Evolutionary conservation across 805 yeast species (phyloP).

Genomic region (Candida easanensis): DNA sequence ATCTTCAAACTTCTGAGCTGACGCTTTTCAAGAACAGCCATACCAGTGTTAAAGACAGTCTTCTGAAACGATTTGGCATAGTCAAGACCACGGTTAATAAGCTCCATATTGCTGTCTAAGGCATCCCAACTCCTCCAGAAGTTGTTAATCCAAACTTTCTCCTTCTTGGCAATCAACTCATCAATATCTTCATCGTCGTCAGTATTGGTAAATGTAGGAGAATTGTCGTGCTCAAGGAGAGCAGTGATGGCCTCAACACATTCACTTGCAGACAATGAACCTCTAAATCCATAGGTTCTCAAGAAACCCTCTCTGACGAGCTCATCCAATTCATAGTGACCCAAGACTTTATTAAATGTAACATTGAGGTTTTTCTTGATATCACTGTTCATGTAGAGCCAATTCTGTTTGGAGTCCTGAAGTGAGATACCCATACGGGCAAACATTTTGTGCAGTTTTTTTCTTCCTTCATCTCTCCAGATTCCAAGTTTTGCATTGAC

Average conservation of each 20-base stretch:
- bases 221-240: constrained; percentile 66
- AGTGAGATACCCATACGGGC: constrained; percentile 96
- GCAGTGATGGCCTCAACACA: constrained; percentile 89
- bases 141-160: constrained; percentile 70
- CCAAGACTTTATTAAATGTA: constrained; percentile 68
- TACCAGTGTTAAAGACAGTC: constrained; percentile 82
- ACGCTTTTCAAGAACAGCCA: constrained; percentile 82
- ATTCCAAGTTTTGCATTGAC: constrained; percentile 82
- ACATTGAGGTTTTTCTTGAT: constrained; percentile 70
- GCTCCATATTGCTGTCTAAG: constrained; percentile 45
- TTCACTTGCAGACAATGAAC: constrained; percentile 87
- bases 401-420: constrained; percentile 83
- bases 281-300: constrained; percentile 82
- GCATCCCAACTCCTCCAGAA: constrained; percentile 73
- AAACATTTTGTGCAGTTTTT: constrained; percentile 82
- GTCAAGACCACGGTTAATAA: constrained; percentile 67
- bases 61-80: constrained; percentile 83
- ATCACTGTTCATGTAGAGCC: constrained; percentile 85
- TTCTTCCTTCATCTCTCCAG: constrained; percentile 91
- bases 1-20: constrained; percentile 74
- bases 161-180: constrained; percentile 39
- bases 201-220: constrained; percentile 12
- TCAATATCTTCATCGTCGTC: constrained; percentile 30
- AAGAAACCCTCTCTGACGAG: constrained; percentile 83
- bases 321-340: constrained; percentile 77